Evolutionary conservation across 164 flowering plant genomes (phyloP), one percentile per base, ranked within the genome.

Genomic region (Paratinospora sagittata): DNA sequence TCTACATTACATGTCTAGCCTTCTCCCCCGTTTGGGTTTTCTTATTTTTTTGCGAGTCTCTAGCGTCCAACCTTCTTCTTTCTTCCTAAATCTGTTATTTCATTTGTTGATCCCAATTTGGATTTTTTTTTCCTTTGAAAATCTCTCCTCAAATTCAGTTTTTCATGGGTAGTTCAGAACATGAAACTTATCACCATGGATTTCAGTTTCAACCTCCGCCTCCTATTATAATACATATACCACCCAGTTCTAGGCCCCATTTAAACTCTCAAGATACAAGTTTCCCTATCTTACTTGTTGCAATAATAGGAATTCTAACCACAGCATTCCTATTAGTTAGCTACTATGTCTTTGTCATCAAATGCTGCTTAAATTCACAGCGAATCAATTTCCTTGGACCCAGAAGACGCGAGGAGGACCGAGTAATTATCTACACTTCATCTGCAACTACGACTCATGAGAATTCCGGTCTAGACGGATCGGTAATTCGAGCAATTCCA

Each of bases 311-410:
- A 27, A 92, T 95, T 58, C 26, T 87, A 6, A 85, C 91, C 79
- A 95, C 97, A 0, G 91, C 84, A 30, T 79, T 95, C 81, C 76
- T 95, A 64, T 89, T 95, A 0, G 80, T 92, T 6, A 78, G 90
- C 84, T 92, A 95, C 85, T 95, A 95, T 76, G 62, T 95, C 69
- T 95, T 95, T 36, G 91, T 90, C 68, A 92, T 92, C 83, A 95
- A 90, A 79, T 94, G 97, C 77, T 89, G 97, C 82, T 84, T 91
- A 71, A 88, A 79, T 52, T 87, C 87, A 88, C 92, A 89, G 75
- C 76, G 85, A 1, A 77, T 85, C 49, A 87, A 84, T 73, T 64
- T 83, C 43, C 71, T 87, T 1, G 36, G 87, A 33, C 87, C 79
- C 88, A 17, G 70, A 79, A 30, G 80, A 13, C 67, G 73, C 3